phyloP scores from a whole-genome alignment of 306 rosid genomes.

The Lablab purpureus region DNA sequence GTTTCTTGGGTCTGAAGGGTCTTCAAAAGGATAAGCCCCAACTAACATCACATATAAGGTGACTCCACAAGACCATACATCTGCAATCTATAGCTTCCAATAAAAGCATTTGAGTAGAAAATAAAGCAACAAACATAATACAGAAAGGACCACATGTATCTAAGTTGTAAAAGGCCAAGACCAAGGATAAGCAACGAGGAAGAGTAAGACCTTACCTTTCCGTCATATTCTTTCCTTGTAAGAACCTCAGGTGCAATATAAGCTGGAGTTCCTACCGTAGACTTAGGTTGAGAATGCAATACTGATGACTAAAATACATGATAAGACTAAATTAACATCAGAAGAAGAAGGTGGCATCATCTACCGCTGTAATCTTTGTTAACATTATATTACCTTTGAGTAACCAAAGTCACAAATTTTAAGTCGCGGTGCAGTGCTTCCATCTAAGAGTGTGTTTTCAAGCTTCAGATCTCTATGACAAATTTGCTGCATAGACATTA shows the following conservation, averaged over 20 bases:
- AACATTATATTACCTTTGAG: conserved; percentile 77
- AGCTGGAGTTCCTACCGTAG: conserved; percentile 91
- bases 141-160: not conserved
- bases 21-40: conserved; percentile 93
- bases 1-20: conserved; percentile 78
- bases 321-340: conserved; percentile 44
- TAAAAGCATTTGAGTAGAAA: conserved; percentile 22
- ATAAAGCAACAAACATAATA: not conserved
- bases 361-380: conserved; percentile 9
- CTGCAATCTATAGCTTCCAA: conserved; percentile 69
- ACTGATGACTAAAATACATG: conserved; percentile 70
- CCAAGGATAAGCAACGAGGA: conserved; percentile 27
- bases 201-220: conserved; percentile 63
- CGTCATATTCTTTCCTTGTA: conserved; percentile 79
- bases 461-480: conserved; percentile 95
- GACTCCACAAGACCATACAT: conserved; percentile 98
- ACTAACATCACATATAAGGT: conserved; percentile 86
- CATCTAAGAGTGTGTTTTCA: conserved; percentile 85
- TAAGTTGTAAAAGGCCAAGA: not conserved
- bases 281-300: conserved; percentile 87
- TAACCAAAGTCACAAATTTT: conserved; percentile 90
- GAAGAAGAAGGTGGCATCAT: conserved; percentile 4
- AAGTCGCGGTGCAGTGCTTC: conserved; percentile 77
- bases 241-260: conserved; percentile 92
- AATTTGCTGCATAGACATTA: conserved; percentile 66